A percentile compares a stretch with the other conserved stretches of the same genome.
These are phyloP conservation scores for Trypanosoma theileri DNA, from an alignment of 208 protist genomes.

Conservation along the genomic window DNA sequence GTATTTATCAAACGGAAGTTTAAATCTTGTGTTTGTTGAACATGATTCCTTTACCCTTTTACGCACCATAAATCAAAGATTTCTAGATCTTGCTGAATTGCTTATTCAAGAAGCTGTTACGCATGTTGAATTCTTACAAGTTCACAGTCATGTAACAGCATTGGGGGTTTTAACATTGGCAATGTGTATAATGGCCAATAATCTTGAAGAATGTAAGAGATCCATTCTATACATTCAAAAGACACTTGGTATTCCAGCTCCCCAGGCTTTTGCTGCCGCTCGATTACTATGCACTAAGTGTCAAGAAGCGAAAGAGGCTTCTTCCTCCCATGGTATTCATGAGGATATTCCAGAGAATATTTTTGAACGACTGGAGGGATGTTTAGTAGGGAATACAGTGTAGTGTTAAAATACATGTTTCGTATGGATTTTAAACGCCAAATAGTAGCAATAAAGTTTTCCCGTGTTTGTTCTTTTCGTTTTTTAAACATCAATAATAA, in stretches of 20 bases:
- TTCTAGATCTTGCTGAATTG: constrained; percentile 72
- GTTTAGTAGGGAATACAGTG: constrained; percentile 36
- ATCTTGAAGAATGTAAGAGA: constrained; percentile 39
- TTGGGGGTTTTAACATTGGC: constrained; percentile 62
- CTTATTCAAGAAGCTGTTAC: constrained; percentile 71
- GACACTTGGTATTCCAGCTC: constrained; percentile 63
- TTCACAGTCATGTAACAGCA: constrained; percentile 62
- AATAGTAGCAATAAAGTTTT: too few species aligned
- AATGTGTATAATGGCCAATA: constrained; percentile 51
- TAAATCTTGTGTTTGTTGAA: constrained; percentile 72
- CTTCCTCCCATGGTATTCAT: constrained; percentile 27
- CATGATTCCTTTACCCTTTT: constrained; percentile 58
- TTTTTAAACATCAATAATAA: too few species aligned
- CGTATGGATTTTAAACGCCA: too few species aligned
- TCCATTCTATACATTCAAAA: constrained; percentile 55
- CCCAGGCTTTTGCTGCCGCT: constrained; percentile 56
- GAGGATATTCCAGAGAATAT: constrained; percentile 44
- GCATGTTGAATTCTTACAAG: constrained; percentile 81
- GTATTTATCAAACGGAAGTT: constrained; percentile 55
- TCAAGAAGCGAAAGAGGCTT: constrained; percentile 30
- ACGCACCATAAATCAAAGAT: constrained; percentile 61
- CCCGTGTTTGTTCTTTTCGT: too few species aligned
- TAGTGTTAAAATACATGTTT: not conserved
- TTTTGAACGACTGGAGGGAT: constrained; percentile 46
- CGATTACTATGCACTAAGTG: constrained; percentile 75